Base-by-base conservation (phyloP, 1,284 basidiomycete genomes). In the Clitocybe nebularis region DNA sequence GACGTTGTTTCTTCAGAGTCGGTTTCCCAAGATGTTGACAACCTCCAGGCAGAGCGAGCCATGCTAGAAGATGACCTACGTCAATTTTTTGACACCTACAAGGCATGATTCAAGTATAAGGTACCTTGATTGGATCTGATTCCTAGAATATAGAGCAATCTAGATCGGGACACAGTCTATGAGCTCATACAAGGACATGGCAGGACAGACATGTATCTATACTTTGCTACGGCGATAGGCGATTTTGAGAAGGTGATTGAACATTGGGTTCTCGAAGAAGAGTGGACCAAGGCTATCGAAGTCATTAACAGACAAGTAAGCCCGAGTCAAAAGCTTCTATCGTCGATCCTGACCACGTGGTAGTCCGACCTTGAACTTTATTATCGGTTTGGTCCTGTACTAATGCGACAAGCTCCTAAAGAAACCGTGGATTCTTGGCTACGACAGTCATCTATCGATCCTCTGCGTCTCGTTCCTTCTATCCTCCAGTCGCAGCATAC, bases 151-250 rank as follows among this genome's bases (percentile, higher is more conserved):
- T 47, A 93, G 88, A 73, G 73, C 46, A 86, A 94, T 59, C 73
- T 99, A 28, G 90, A 98, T 54, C 77, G 79, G 4, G 75, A 77
- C 29, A 93, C 93, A 0, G 79, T 91, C 0, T 98, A 96, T 59
- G 92, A 96, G 48, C 77, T 99, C 14, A 93, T 98, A 45, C 84
- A 89, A 61, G 85, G 87, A 6, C 95, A 99, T 58, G 96, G 95
- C 0, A 78, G 94, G 28, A 89, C 82, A 9, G 93, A 97, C 56
- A 84, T 98, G 65, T 91, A 94, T 53, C 75, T 99, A 3, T 88
- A 91, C 61, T 99, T 84, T 58, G 95, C 96, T 3, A 81, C 77
- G 3, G 72, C 84, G 7, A 77, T 93, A 33, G 86, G 88, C 8
- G 94, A 98, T 60, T 75, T 79, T 55, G 82, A 82, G 46, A 81